Evolutionary conservation across 2,329 filamentous ascomycete genomes (phyloP).

Genomic region (Hypoxylon sp.): DNA sequence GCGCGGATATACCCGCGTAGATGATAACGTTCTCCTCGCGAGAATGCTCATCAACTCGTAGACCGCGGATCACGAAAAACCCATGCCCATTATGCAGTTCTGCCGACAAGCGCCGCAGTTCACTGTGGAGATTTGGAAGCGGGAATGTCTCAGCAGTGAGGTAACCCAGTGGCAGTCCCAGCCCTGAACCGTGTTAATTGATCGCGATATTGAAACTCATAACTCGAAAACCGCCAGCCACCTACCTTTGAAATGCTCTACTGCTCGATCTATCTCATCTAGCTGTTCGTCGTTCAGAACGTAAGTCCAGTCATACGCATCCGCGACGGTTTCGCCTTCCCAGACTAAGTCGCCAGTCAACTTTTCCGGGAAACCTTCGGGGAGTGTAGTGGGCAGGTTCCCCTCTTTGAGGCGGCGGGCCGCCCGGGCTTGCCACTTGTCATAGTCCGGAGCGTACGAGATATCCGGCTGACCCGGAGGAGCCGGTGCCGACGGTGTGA

Average conservation of each 20-base stretch:
- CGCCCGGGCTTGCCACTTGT: slow-evolving; percentile 66
- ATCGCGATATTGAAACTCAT: background rate
- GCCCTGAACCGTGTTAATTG: slow-evolving; percentile 46
- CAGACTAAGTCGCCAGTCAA: slow-evolving; percentile 67
- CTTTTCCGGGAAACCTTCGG: slow-evolving; percentile 63
- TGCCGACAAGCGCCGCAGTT: slow-evolving; percentile 64
- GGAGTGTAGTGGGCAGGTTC: slow-evolving; percentile 57
- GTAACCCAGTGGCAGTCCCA: slow-evolving; percentile 57
- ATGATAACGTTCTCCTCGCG: slow-evolving; percentile 71
- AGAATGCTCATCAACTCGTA: slow-evolving; percentile 65
- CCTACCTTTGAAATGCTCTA: slow-evolving; percentile 60
- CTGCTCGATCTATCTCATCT: slow-evolving; percentile 61
- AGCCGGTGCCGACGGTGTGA: slow-evolving; percentile 43
- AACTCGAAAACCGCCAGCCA: background rate
- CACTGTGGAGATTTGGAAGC: slow-evolving; percentile 63
- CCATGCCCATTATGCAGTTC: slow-evolving; percentile 71
- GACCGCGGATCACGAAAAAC: slow-evolving; percentile 72
- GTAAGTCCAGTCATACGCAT: slow-evolving; percentile 68
- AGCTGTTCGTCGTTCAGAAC: slow-evolving; percentile 62
- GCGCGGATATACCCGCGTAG: slow-evolving; percentile 71
- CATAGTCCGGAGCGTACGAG: slow-evolving; percentile 66
- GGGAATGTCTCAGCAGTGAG: slow-evolving; percentile 67
- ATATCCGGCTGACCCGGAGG: slow-evolving; percentile 69
- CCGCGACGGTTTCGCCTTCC: slow-evolving; percentile 65
- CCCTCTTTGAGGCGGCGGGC: slow-evolving; percentile 60